These are phyloP conservation scores for Albizia julibrissin DNA, from an alignment of 306 rosid species.

Conservation along the genomic window DNA sequence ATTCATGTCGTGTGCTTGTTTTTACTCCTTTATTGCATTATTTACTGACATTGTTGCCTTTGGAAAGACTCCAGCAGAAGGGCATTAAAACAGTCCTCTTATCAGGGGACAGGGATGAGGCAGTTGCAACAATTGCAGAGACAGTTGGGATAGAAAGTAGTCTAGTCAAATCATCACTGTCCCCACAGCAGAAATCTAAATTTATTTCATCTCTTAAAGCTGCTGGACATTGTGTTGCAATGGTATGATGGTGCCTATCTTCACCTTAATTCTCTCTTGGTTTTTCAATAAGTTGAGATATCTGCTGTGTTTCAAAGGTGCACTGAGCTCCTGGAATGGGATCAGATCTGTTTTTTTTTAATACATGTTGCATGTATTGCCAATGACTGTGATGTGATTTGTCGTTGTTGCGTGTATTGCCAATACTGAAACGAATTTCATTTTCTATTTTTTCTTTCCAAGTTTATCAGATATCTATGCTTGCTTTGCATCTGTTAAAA, in stretches of 20 bases:
- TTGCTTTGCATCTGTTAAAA: conserved; percentile 27
- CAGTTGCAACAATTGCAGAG: conserved; percentile 90
- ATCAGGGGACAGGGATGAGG: conserved; percentile 99
- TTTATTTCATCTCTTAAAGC: conserved; percentile 77
- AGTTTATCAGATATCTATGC: conserved; percentile 22
- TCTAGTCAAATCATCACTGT: conserved; percentile 70
- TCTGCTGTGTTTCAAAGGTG: conserved; percentile 23
- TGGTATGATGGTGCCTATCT: conserved; percentile 72
- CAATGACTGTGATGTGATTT: neutral
- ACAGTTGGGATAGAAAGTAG: conserved; percentile 74
- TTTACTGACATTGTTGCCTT: conserved; percentile 46
- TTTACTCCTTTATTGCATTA: conserved; percentile 24
- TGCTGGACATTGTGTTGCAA: conserved; percentile 88
- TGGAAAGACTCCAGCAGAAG: conserved; percentile 81
- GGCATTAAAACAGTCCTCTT: conserved; percentile 81
- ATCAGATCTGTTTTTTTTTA: conserved; percentile 9
- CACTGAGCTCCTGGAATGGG: conserved; percentile 13
- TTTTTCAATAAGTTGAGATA: conserved; percentile 14
- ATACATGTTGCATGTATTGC: neutral
- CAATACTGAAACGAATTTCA: neutral
- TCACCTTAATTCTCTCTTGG: conserved; percentile 1
- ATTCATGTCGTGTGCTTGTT: conserved; percentile 7
- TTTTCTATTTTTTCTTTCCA: conserved; percentile 17
- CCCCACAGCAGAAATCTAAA: conserved; percentile 80
- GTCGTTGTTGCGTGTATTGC: neutral